phyloP scores from a whole-genome alignment of 23 red algal genomes.

The Gracilaria domingensis region DNA sequence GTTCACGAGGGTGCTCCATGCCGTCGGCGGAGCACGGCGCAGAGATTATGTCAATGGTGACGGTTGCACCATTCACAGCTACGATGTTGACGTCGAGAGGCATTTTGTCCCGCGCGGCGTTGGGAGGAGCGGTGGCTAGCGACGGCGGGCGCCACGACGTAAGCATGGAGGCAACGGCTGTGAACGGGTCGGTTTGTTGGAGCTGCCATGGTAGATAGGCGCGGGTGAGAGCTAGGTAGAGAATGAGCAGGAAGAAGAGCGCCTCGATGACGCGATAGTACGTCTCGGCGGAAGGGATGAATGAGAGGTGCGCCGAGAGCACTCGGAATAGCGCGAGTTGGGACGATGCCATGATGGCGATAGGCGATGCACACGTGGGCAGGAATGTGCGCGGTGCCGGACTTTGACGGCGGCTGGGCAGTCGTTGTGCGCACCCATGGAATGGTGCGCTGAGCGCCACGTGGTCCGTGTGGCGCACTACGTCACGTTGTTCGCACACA shows the following conservation, averaged over 20 bases:
- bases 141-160: constrained; percentile 55
- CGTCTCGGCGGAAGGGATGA: constrained; percentile 25
- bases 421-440: no score
- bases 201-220: constrained; percentile 67
- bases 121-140: constrained; percentile 15
- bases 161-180: constrained; percentile 42
- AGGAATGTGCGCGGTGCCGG: not conserved
- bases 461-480: no score
- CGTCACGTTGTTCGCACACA: no score
- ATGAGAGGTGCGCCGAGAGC: not conserved
- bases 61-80: not conserved
- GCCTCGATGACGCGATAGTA: constrained; percentile 72
- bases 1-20: not conserved
- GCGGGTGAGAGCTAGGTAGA: constrained; percentile 68
- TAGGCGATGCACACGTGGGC: not conserved
- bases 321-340: not conserved
- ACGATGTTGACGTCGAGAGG: constrained; percentile 40
- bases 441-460: no score
- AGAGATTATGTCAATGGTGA: not conserved
- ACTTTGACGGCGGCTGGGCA: no score
- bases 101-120: not conserved
- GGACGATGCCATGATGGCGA: not conserved
- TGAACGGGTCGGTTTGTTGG: not conserved
- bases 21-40: not conserved
- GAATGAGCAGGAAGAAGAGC: constrained; percentile 65